phyloP scores from a whole-genome alignment of 2,329 filamentous ascomycete species.

The Aspergillus novoparasiticus region DNA sequence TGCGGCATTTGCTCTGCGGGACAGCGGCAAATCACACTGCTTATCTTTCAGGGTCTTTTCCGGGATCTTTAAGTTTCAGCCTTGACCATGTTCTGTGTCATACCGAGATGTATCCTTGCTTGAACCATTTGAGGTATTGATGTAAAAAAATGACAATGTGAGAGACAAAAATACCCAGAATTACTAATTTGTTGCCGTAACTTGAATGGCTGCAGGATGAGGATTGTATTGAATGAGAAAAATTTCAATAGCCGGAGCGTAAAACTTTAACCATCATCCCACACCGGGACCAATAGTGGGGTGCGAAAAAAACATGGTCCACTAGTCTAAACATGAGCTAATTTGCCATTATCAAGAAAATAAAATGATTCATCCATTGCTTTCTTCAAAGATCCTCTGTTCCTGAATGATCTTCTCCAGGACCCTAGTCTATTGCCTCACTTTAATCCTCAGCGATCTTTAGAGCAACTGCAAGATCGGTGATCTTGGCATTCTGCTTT shows the following conservation, averaged over 20 bases:
- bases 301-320: neutral
- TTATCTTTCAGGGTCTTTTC: neutral
- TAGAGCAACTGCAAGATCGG: neutral
- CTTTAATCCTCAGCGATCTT: neutral
- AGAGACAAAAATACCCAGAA: too few relatives aligned
- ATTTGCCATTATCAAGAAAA: neutral
- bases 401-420: neutral
- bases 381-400: neutral
- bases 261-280: neutral
- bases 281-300: conserved; percentile 1
- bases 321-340: conserved; percentile 3
- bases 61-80: neutral
- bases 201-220: neutral
- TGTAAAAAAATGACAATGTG: too few relatives aligned
- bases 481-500: neutral
- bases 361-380: neutral
- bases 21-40: neutral
- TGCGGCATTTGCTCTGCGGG: neutral
- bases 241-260: neutral
- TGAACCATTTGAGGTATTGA: neutral
- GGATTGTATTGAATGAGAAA: neutral
- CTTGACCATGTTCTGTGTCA: neutral
- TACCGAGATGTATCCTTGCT: neutral
- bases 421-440: neutral
- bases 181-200: neutral